Percentiles rank a stretch among this genome's conserved stretches.
Conservation (phyloP, 2,329 filamentous ascomycete genomes). For the Nemania sp. region DNA sequence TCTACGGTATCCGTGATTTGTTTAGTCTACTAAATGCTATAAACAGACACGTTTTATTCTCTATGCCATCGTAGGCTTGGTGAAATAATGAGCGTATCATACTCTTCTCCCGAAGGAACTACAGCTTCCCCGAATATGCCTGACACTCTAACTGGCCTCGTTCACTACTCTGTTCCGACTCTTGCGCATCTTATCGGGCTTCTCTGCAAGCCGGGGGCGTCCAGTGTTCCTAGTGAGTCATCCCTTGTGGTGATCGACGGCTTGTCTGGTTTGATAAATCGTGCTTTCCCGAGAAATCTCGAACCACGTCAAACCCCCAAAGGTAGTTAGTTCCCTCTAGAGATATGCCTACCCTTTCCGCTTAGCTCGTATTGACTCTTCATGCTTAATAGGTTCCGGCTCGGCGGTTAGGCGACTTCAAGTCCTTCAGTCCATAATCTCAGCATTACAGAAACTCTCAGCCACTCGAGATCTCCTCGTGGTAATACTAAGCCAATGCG, state of each 20-base stretch:
- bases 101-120: slow-evolving; percentile 28
- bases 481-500: slow-evolving; percentile 81
- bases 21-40: slow-evolving; percentile 32
- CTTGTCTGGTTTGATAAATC: slow-evolving; percentile 79
- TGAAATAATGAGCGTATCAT: slow-evolving; percentile 43
- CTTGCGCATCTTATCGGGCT: slow-evolving; percentile 82
- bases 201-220: slow-evolving; percentile 72
- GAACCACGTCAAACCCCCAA: slow-evolving; percentile 56
- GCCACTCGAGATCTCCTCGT: slow-evolving; percentile 78
- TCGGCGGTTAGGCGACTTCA: slow-evolving; percentile 60
- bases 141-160: slow-evolving; percentile 52
- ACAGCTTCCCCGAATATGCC: slow-evolving; percentile 21
- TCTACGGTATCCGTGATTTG: slow-evolving; percentile 20
- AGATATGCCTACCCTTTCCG: neutral
- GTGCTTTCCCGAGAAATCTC: slow-evolving; percentile 75
- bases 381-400: slow-evolving; percentile 37
- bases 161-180: slow-evolving; percentile 66
- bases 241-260: slow-evolving; percentile 82
- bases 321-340: slow-evolving; percentile 50
- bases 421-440: slow-evolving; percentile 72
- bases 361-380: slow-evolving; percentile 28
- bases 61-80: slow-evolving; percentile 55
- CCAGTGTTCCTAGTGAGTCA: slow-evolving; percentile 72
- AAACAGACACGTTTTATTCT: slow-evolving; percentile 60
- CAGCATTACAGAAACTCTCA: slow-evolving; percentile 79